Evolutionary conservation across 306 rosid species (phyloP), one percentile per base, ranked within the genome.

Genomic region (Cicer arietinum): DNA sequence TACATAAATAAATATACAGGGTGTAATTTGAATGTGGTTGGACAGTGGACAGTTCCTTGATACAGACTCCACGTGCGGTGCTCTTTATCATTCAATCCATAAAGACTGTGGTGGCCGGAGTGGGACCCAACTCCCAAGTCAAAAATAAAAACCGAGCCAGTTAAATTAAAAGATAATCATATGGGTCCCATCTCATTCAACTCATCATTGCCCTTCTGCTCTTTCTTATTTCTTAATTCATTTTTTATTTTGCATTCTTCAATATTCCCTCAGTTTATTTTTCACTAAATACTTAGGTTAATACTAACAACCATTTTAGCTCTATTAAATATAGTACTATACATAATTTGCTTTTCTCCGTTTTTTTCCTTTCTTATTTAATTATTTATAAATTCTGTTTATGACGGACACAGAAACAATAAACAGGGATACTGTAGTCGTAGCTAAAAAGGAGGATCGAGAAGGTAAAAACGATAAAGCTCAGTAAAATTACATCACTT

Each of bases 41-140:
- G 76, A 77, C 76, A 88, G 85, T 88, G 88, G 89, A 87, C 88
- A 85, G 95, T 76, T 81, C 75, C 92, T 86, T 93, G 96, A 86
- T 89, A 81, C 89, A 86, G 96, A 87, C 85, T 86, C 94, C 90
- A 85, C 92, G 88, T 82, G 92, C 83, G 91, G 90, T 86, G 88
- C 87, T 88, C 83, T 85, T 86, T 88, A 85, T 86, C 90, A 85
- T 88, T 88, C 95, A 89, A 74, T 83, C 82, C 94, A 54, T 79
- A 80, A 79, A 89, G 89, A 88, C 88, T 77, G 82, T 73, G 87
- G 88, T 84, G 85, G 84, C 88, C 88, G 71, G 78, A 67, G 78
- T 85, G 88, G 98, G 92, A 30, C 87, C 92, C 89, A 65, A 43
- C 80, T 66, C 60, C 81, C 81, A 78, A 91, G 90, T 90, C 85